Conservation (phyloP, 306 rosid genomes). For the Lotus japonicus region DNA sequence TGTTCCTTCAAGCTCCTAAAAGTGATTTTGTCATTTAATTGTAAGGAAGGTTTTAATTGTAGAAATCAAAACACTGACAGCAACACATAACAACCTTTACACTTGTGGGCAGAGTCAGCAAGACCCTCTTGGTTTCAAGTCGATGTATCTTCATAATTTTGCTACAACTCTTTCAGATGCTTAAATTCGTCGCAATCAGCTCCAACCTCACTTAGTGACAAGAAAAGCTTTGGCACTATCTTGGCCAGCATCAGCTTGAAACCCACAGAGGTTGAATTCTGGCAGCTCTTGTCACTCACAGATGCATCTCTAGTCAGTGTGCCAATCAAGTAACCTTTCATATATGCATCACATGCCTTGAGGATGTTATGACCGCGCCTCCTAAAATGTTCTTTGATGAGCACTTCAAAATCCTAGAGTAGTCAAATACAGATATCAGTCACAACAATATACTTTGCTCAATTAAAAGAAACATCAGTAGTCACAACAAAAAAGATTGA, state of each 20-base stretch:
- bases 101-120: constrained; percentile 26
- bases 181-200: constrained; percentile 79
- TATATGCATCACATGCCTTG: constrained; percentile 91
- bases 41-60: constrained; percentile 17
- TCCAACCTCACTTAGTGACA: constrained; percentile 58
- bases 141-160: constrained; percentile 8
- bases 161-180: constrained; percentile 66
- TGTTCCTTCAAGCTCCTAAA: constrained; percentile 29
- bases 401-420: constrained; percentile 75
- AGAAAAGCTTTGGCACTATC: constrained; percentile 74
- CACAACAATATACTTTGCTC: not conserved
- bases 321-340: constrained; percentile 88
- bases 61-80: constrained; percentile 12
- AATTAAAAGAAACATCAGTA: not conserved
- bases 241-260: constrained; percentile 93
- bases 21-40: constrained; percentile 23
- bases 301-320: constrained; percentile 68
- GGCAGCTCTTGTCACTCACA: constrained; percentile 43
- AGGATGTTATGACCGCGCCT: constrained; percentile 84
- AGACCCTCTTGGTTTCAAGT: constrained; percentile 23
- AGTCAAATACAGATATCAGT: constrained; percentile 12
- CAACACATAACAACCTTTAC: constrained; percentile 20
- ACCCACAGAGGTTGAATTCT: constrained; percentile 84
- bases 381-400: constrained; percentile 73
- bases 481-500: no score